Percentiles rank a stretch among this genome's conserved stretches.
These are phyloP conservation scores for Carnegiea gigantea DNA, from an alignment of 179 eudicot species.

Conservation along the genomic window DNA sequence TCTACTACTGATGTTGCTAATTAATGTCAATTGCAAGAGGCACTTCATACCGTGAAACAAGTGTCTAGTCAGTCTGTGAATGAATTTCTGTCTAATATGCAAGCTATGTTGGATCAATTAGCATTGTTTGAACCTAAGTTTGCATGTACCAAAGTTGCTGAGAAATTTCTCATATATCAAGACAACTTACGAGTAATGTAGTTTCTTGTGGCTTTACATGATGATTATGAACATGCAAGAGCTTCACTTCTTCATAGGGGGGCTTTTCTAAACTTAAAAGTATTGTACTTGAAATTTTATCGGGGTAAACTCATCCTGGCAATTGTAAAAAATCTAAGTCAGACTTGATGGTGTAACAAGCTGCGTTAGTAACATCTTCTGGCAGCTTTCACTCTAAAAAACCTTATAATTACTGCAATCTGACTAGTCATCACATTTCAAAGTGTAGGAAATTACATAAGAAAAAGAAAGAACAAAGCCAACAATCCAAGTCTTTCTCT, in stretches of 20 bases:
- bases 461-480: too few species aligned
- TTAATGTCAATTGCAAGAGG: constrained; percentile 2
- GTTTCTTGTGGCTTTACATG: constrained; percentile 9
- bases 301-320: too few species aligned
- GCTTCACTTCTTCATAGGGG: not conserved
- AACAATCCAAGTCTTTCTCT: too few species aligned
- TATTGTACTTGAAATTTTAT: too few species aligned
- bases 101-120: constrained; percentile 2
- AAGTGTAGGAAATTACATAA: too few species aligned
- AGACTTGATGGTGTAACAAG: too few species aligned
- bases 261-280: not conserved
- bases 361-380: too few species aligned
- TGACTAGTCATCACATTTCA: too few species aligned
- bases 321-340: too few species aligned
- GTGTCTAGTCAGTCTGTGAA: not conserved
- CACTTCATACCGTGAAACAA: constrained; percentile 1
- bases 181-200: constrained; percentile 13
- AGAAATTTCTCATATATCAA: constrained; percentile 1
- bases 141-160: not conserved
- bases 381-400: too few species aligned
- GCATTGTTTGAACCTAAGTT: not conserved
- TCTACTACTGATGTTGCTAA: not conserved
- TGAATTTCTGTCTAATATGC: constrained; percentile 12
- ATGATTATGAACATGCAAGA: not conserved
- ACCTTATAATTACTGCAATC: too few species aligned